phyloP scores from a whole-genome alignment of 2,329 filamentous ascomycete genomes.

The Trichocomaceae sp. region DNA sequence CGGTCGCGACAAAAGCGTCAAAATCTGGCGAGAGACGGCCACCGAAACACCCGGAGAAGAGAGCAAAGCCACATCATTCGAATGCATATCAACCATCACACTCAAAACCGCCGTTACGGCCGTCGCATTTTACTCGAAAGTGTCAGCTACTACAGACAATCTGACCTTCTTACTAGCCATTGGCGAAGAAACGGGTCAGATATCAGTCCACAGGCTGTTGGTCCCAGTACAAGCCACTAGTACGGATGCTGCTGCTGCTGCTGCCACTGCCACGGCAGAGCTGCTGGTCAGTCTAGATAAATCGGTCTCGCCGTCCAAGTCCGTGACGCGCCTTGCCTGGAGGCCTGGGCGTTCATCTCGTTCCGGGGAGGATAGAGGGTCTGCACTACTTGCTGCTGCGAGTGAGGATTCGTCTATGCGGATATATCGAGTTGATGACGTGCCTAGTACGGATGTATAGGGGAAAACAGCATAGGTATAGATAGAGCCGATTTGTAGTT shows the following conservation, averaged over 20 bases:
- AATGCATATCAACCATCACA: constrained; percentile 49
- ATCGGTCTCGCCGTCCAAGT: constrained; percentile 52
- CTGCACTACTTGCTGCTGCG: constrained; percentile 33
- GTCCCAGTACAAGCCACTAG: constrained; percentile 20
- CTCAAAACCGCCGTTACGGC: constrained; percentile 61
- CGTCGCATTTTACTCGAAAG: constrained; percentile 54
- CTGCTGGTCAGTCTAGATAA: constrained; percentile 28
- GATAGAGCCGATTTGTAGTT: too few species aligned
- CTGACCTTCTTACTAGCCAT: constrained; percentile 36
- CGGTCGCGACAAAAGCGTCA: constrained; percentile 78
- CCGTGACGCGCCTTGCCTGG: constrained; percentile 65
- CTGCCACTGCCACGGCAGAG: constrained; percentile 20
- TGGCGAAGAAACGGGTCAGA: constrained; percentile 43
- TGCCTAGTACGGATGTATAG: constrained; percentile 16
- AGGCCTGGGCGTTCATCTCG: constrained; percentile 40
- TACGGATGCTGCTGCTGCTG: too few species aligned
- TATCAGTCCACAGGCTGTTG: constrained; percentile 38
- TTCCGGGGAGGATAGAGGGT: background rate
- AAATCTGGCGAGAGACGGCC: constrained; percentile 57
- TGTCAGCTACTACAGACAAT: background rate
- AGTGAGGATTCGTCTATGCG: constrained; percentile 42
- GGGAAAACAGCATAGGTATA: too few species aligned
- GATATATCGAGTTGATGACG: constrained; percentile 32
- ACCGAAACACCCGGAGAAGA: constrained; percentile 17
- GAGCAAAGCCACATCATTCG: constrained; percentile 37